Base-by-base conservation (phyloP, 371 early-diverging fungal species). In the Mycotypha africana region DNA sequence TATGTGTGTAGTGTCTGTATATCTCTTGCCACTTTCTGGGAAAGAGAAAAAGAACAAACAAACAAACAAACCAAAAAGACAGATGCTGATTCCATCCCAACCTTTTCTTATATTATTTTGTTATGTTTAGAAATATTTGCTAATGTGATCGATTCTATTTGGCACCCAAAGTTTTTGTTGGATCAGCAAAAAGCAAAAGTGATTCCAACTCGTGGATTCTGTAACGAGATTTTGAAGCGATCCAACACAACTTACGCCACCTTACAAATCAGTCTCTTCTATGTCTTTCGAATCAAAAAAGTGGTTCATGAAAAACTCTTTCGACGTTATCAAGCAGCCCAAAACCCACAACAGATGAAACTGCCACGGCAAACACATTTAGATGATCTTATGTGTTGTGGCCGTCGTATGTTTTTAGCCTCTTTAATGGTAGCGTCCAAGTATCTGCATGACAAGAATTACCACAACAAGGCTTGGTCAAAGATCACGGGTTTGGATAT, bases 181-280 rank as follows among this genome's bases (percentile, higher is more conserved):
- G 42, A 65, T n/a, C 60, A 66, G 36, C 59, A 60, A 22, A 53
- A 74, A 54, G 54, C 65, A 55, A 58, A 77, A 47, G 71, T 76
- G 8, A 62, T 73, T 38, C 60, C 75, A 50, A 51, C 74, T 60
- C 25, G 60, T 58, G 40, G 54, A 45, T 58, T 87, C 74, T 79
- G 88, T 42, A 76, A 75, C 22, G 87, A 86, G 53, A 80, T 88
- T 32, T 63, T 89, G 9, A 79, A 77, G 49, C 79, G 87, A 31
- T 85, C 87, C 14, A 76, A 79, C 42, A 76, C 84, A 10, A 83
- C 88, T 11, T 88, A 82, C 52, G 81, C 85, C 5, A 86, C 85
- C 22, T 66, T 89, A n/a, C 86, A 86, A 60, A 73, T 82, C 28
- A 73, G 85, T 15, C 64, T 85, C 15, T 78, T 82, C 34, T 85